Base-by-base conservation (phyloP, 108 stramenopile genomes). In the Nitzschia palea region DNA sequence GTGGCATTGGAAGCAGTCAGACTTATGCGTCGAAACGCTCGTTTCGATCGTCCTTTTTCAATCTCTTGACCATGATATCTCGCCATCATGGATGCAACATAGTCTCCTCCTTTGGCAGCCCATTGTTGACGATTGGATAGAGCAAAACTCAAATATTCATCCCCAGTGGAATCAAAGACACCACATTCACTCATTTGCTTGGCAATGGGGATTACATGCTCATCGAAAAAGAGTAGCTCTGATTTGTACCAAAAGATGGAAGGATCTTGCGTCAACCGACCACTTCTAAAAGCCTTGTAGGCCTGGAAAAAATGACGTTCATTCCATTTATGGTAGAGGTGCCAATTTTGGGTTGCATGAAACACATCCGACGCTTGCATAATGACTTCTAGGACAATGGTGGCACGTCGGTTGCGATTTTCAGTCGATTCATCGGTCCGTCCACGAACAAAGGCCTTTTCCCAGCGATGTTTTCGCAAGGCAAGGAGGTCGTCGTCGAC, bases 331-430 rank as follows among this genome's bases (percentile, higher is more conserved):
- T 47, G 37, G 30, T 77, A 81, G 12, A 71, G 65, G 5, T 71
- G 58, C 71, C 71, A 81, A 51, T 81, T 71, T 45, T 81, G 80
- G 44, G 71, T 81, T 4, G 79, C 74, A 36, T 80, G 76, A 22
- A 73, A 71, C 34, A 81, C 62, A 60, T 81, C 76, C 8, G 76
- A 50, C n/a, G 73, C 65, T 53, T 76, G 74, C 58, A 77, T 55
- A 32, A 81, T 63, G 25, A 74, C 55, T 65, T 81, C 80, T 20
- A 76, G 58, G 9, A 80, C 70, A 6, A 71, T 32, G 12, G 74
- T 76, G 22, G 79, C 79, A 25, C 73, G 63, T 14, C 61, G 73
- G 40, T 68, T 69, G 26, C 35, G 27, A 29, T 66, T 66, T 32
- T 66, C 52, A 27, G 22, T 15, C 17, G 52, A 40, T 26, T 35